Evolutionary conservation across 805 yeast genomes (phyloP).

Genomic region (Candida germanica): DNA sequence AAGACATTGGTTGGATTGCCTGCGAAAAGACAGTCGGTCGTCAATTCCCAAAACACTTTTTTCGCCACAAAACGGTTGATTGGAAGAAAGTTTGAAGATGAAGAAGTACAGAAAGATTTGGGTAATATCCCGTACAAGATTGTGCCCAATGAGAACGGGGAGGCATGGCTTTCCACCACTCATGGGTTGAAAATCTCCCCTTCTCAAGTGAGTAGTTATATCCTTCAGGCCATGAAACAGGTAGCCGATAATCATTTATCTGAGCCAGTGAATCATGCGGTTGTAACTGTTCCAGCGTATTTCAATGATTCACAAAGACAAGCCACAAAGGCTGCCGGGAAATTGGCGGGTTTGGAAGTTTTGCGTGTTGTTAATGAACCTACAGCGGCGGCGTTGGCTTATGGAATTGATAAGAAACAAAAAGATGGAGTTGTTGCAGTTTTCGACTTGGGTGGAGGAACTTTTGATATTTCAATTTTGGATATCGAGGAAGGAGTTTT

Average conservation of each 20-base stretch:
- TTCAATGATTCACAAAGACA: constrained; percentile 77
- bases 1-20: constrained; percentile 59
- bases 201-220: constrained; percentile 65
- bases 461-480: constrained; percentile 75
- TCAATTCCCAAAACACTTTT: constrained; percentile 75
- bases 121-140: constrained; percentile 62
- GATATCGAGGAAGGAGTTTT: constrained; percentile 80
- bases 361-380: constrained; percentile 80
- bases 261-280: constrained; percentile 59
- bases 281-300: constrained; percentile 82
- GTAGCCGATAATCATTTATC: constrained; percentile 57
- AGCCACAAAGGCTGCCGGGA: constrained; percentile 79
- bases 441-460: constrained; percentile 83
- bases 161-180: constrained; percentile 61
- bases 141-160: constrained; percentile 57
- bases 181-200: constrained; percentile 55
- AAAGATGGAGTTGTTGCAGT: constrained; percentile 54
- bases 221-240: constrained; percentile 61
- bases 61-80: constrained; percentile 80
- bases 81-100: constrained; percentile 67
- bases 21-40: constrained; percentile 74
- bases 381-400: constrained; percentile 82
- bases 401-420: constrained; percentile 59
- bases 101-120: constrained; percentile 68
- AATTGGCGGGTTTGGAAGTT: constrained; percentile 70